Evolutionary conservation across 495 filamentous ascomycete genomes (phyloP).

Genomic region (Aspergillus cavernicola): DNA sequence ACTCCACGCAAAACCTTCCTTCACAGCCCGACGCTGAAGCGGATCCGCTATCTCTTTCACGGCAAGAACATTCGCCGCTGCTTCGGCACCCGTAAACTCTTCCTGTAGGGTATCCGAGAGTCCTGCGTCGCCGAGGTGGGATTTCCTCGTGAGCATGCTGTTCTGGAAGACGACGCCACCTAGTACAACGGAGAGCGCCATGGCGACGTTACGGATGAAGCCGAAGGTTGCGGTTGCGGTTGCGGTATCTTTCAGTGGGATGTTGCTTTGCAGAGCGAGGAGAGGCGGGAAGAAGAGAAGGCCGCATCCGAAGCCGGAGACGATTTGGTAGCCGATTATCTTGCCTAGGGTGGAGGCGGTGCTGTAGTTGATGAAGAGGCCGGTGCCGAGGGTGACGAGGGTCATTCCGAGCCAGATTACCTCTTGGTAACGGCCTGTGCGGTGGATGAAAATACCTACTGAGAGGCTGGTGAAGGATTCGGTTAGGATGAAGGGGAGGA

Average conservation of each 20-base stretch:
- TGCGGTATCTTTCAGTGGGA: conserved; percentile 66
- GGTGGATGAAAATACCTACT: conserved; percentile 53
- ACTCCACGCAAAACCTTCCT: conserved; percentile 56
- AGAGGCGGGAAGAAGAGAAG: conserved; percentile 59
- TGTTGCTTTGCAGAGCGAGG: conserved; percentile 72
- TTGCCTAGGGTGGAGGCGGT: conserved; percentile 35
- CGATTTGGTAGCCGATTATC: conserved; percentile 55
- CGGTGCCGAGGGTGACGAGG: conserved; percentile 48
- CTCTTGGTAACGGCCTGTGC: conserved; percentile 57
- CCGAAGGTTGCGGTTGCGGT: conserved; percentile 73
- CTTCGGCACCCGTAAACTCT: conserved; percentile 44
- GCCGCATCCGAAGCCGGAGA: conserved; percentile 54
- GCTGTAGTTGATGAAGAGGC: conserved; percentile 47
- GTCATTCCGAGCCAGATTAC: conserved; percentile 48
- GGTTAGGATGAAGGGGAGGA: conserved; percentile 50
- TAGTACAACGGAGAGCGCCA: conserved; percentile 68
- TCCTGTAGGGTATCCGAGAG: conserved; percentile 34
- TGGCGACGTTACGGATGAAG: conserved; percentile 71
- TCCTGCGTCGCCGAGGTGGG: conserved; percentile 42
- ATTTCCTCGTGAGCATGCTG: conserved; percentile 45
- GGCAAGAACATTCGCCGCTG: conserved; percentile 49
- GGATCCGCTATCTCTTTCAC: conserved; percentile 43
- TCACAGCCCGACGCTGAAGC: conserved; percentile 42
- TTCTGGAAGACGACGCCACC: conserved; percentile 77
- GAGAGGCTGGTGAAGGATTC: conserved; percentile 47